Conservation (phyloP, 2,329 filamentous ascomycete species). For the Trichoderma koningiopsis region DNA sequence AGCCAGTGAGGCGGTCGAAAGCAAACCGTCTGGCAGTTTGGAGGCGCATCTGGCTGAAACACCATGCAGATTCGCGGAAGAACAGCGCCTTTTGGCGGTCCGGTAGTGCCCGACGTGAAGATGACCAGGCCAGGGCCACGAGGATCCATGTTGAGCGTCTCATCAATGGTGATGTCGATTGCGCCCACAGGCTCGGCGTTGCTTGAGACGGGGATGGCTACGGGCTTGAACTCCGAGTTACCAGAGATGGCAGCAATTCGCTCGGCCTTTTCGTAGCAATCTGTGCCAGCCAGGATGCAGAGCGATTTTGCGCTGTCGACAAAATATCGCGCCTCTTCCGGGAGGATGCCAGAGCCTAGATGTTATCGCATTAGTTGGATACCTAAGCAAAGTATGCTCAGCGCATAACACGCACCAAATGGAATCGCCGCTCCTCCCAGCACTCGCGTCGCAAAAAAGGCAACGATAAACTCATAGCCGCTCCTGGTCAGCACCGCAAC, state of each 20-base stretch:
- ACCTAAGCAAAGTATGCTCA: background rate
- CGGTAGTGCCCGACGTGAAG: slow-evolving; percentile 54
- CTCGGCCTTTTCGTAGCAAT: slow-evolving; percentile 8
- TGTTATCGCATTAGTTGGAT: background rate
- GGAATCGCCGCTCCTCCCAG: slow-evolving; percentile 31
- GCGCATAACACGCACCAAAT: slow-evolving; percentile 23
- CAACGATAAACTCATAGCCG: slow-evolving; percentile 34
- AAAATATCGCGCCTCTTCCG: slow-evolving; percentile 28
- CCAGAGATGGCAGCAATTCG: slow-evolving; percentile 4
- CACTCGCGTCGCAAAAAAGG: slow-evolving; percentile 30
- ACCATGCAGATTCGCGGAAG: slow-evolving; percentile 42
- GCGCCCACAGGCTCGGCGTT: slow-evolving; percentile 22
- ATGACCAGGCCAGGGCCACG: slow-evolving; percentile 47
- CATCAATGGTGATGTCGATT: slow-evolving; percentile 22
- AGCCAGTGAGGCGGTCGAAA: slow-evolving; percentile 31
- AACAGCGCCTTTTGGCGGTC: slow-evolving; percentile 59
- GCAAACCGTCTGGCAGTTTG: slow-evolving; percentile 24
- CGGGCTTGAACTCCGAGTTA: background rate
- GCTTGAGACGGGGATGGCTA: slow-evolving; percentile 20
- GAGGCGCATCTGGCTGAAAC: background rate
- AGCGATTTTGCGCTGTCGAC: slow-evolving; percentile 21
- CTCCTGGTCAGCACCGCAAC: slow-evolving; percentile 26
- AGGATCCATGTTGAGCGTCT: slow-evolving; percentile 22
- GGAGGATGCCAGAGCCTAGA: slow-evolving; percentile 26
- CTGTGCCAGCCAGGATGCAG: slow-evolving; percentile 24